A percentile compares a stretch with the other conserved stretches of the same genome.
Conservation (phyloP, 345 rosid species). For the Populus euphratica region DNA sequence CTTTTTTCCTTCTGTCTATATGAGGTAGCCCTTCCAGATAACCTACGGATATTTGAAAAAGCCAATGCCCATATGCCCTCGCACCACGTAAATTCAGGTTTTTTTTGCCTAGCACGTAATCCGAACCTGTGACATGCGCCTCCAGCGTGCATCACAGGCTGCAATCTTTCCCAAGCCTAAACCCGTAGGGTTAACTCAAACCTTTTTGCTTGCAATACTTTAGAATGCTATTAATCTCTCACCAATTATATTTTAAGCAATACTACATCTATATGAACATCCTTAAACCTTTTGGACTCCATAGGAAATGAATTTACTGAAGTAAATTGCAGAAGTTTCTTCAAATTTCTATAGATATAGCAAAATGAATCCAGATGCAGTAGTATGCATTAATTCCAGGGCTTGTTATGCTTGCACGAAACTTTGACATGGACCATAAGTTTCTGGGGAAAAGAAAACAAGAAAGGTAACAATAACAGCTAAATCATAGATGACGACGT, state of each 20-base stretch:
- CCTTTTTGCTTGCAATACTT: neutral
- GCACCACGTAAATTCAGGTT: neutral
- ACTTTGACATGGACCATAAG: neutral
- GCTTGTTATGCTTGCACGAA: too few species aligned
- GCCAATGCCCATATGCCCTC: neutral
- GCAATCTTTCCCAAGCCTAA: neutral
- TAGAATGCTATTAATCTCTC: neutral
- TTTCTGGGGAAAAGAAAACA: neutral
- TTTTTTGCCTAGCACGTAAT: too few species aligned
- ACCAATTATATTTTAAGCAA: neutral
- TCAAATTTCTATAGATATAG: neutral
- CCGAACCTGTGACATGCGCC: neutral
- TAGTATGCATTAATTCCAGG: too few species aligned
- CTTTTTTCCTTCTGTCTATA: neutral
- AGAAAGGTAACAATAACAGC: neutral
- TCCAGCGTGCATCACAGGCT: neutral
- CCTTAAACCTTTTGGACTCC: neutral
- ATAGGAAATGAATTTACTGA: neutral
- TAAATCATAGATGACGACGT: neutral
- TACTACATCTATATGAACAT: neutral
- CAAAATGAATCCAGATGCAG: neutral
- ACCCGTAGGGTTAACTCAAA: neutral
- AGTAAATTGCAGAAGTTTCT: neutral
- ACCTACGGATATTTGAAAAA: neutral
- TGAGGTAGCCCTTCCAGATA: neutral